Conservation (phyloP, 805 yeast genomes). For the Candida nemodendra region DNA sequence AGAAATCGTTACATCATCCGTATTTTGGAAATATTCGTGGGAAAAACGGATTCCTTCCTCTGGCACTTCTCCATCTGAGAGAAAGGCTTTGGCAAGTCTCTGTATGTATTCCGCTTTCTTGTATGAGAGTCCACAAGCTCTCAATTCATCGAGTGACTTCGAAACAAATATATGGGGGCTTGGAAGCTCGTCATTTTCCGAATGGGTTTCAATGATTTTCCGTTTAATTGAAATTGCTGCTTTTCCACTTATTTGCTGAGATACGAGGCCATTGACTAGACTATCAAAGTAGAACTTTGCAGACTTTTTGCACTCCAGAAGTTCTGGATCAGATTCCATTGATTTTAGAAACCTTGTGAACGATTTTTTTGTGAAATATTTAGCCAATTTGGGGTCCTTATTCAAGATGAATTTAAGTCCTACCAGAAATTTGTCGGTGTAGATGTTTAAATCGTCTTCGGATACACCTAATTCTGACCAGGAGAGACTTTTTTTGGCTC, state of each 20-base stretch:
- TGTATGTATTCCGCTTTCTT: constrained; percentile 65
- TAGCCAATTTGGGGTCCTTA: constrained; percentile 26
- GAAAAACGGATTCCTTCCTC: constrained; percentile 18
- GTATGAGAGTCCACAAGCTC: constrained; percentile 66
- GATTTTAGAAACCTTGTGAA: constrained; percentile 13
- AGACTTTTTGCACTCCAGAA: constrained; percentile 4
- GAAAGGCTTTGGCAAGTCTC: constrained; percentile 53
- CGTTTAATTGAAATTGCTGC: constrained; percentile 69
- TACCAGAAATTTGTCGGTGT: constrained; percentile 21
- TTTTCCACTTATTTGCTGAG: constrained; percentile 76
- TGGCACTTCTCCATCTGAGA: constrained; percentile 23
- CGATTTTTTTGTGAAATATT: constrained; percentile 7
- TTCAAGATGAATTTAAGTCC: constrained; percentile 25
- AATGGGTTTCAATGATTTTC: constrained; percentile 27
- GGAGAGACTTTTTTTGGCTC: not conserved
- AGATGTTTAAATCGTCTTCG: constrained; percentile 3
- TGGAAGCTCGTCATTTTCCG: constrained; percentile 40
- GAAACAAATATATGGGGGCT: constrained; percentile 47
- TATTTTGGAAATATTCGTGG: constrained; percentile 16
- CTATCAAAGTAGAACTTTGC: constrained; percentile 38
- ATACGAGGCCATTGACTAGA: constrained; percentile 50
- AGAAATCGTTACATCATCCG: constrained; percentile 15
- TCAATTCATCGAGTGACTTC: constrained; percentile 45
- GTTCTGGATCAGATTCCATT: not conserved
- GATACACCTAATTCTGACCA: not conserved